A percentile compares a stretch with the other conserved stretches of the same genome.
Conservation (phyloP, 352 stramenopile genomes). For the Phytophthora cactorum region DNA sequence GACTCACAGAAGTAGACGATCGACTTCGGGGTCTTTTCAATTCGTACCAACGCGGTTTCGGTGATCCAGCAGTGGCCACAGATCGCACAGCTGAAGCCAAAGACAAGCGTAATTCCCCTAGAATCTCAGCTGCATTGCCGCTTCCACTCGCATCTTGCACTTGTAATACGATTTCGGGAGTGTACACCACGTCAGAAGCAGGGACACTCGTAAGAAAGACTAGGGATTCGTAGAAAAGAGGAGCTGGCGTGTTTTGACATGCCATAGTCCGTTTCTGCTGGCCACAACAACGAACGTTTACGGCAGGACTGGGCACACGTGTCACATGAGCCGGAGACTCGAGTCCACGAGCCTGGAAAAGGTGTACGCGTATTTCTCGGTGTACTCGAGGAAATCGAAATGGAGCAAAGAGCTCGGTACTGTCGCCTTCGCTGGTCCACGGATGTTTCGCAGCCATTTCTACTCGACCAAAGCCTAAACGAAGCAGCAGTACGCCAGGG, state of each 20-base stretch:
- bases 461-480: constrained; percentile 69
- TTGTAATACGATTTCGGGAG: constrained; percentile 75
- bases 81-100: constrained; percentile 55
- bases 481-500: constrained; percentile 57
- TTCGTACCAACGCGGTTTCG: constrained; percentile 60
- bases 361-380: constrained; percentile 76
- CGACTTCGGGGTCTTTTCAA: constrained; percentile 36
- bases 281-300: constrained; percentile 79
- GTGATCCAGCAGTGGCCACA: constrained; percentile 45
- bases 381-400: constrained; percentile 60
- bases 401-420: constrained; percentile 39
- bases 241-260: constrained; percentile 66
- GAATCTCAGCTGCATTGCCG: constrained; percentile 21
- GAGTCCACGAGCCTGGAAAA: constrained; percentile 83
- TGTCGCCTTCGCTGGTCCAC: constrained; percentile 50
- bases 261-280: constrained; percentile 55
- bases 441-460: constrained; percentile 63
- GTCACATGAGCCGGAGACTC: constrained; percentile 51
- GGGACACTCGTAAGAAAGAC: constrained; percentile 59
- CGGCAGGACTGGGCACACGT: constrained; percentile 74
- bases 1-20: constrained; percentile 14
- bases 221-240: constrained; percentile 85
- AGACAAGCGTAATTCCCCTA: constrained; percentile 59
- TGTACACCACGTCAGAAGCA: constrained; percentile 59
- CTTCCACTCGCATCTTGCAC: constrained; percentile 65